Evolutionary conservation across 106 monocot species (phyloP).

Genomic region (Chionographis japonica): DNA sequence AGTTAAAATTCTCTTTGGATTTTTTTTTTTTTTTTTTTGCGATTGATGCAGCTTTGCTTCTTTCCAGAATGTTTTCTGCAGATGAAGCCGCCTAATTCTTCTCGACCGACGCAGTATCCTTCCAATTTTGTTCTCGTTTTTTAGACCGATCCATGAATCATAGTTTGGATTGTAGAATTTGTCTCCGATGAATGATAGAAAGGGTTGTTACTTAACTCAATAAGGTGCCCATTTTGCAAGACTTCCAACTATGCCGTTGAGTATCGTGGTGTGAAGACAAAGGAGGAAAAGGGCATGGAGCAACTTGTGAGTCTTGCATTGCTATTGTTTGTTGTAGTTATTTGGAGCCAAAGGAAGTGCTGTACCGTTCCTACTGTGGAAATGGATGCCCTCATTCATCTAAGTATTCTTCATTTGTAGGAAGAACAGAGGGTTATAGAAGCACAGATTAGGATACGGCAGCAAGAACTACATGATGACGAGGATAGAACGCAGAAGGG

Average conservation of each 20-base stretch:
- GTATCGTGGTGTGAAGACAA: constrained; percentile 63
- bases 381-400: background rate
- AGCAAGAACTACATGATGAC: constrained; percentile 53
- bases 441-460: constrained; percentile 71
- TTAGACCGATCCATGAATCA: too few relatives aligned
- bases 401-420: constrained; percentile 18
- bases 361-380: background rate
- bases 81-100: constrained; percentile 67
- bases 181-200: background rate
- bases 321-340: background rate
- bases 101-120: constrained; percentile 80
- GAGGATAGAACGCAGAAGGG: constrained; percentile 56
- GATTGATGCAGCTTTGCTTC: background rate
- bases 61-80: constrained; percentile 85
- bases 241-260: constrained; percentile 76
- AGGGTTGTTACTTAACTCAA: constrained; percentile 21
- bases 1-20: background rate
- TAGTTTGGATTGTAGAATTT: too few relatives aligned
- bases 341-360: too few relatives aligned
- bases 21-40: constrained; percentile 3
- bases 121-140: background rate
- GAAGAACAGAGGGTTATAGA: constrained; percentile 89
- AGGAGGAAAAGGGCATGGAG: constrained; percentile 42
- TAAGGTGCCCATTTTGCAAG: constrained; percentile 84
- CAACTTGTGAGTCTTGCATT: constrained; percentile 18